These are phyloP conservation scores for Gymnopilus junonius DNA, from an alignment of 768 basidiomycete genomes.

Conservation along the genomic window DNA sequence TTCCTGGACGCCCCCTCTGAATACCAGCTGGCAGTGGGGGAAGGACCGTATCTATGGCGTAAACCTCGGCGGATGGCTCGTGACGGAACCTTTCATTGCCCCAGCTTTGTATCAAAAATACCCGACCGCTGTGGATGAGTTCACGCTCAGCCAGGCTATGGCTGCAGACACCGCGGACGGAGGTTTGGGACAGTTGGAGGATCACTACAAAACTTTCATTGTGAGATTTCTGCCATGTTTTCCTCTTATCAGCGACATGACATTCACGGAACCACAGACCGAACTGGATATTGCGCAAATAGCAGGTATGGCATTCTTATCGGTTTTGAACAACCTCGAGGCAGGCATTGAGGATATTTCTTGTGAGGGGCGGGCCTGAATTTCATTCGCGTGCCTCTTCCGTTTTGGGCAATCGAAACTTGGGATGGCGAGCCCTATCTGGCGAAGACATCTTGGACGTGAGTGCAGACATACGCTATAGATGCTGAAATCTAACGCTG, in stretches of 20 bases:
- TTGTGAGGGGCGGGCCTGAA: constrained; percentile 71
- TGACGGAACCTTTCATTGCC: constrained; percentile 76
- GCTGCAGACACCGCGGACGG: constrained; percentile 60
- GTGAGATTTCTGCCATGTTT: constrained; percentile 41
- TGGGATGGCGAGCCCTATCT: constrained; percentile 80
- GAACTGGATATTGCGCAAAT: constrained; percentile 88
- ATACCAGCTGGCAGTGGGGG: constrained; percentile 70
- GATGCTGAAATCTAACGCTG: background rate
- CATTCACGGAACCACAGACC: constrained; percentile 51
- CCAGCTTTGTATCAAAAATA: constrained; percentile 67
- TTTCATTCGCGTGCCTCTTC: constrained; percentile 80
- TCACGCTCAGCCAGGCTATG: constrained; percentile 69
- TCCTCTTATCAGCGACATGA: background rate
- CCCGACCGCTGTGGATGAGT: constrained; percentile 62
- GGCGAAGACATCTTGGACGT: constrained; percentile 76
- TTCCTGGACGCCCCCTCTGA: constrained; percentile 74
- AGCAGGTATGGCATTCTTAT: constrained; percentile 45
- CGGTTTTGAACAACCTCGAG: background rate
- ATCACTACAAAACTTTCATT: constrained; percentile 83
- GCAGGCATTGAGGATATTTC: background rate
- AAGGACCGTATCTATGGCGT: constrained; percentile 60
- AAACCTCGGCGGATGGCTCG: constrained; percentile 77
- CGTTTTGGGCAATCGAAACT: constrained; percentile 87
- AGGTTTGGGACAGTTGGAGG: constrained; percentile 63
- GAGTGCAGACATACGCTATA: constrained; percentile 20